Conservation (phyloP, 257 asterid genomes). For the Leonotis leonurus region DNA sequence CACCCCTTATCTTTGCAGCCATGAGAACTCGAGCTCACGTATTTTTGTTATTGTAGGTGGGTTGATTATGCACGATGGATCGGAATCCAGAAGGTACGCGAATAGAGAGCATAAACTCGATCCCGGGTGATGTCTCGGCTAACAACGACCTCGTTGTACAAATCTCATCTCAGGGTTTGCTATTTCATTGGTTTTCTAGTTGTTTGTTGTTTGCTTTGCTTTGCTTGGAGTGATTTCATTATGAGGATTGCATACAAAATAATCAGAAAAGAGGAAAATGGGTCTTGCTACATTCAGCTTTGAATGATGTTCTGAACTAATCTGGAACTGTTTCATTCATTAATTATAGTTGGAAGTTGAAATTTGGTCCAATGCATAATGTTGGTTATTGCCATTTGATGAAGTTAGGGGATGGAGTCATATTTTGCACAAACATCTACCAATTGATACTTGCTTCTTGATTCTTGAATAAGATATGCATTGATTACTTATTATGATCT, state of each 20-base stretch:
- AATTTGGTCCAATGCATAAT: too few relatives aligned
- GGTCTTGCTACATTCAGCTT: neutral
- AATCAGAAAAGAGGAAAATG: neutral
- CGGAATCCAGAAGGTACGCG: slow-evolving; percentile 69
- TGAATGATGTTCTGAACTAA: neutral
- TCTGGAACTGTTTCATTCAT: neutral
- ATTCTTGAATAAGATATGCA: too few relatives aligned
- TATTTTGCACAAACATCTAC: too few relatives aligned
- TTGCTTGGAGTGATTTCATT: neutral
- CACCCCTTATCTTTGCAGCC: too few relatives aligned
- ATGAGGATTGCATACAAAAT: neutral
- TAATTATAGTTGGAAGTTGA: too few relatives aligned
- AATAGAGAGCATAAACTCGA: slow-evolving; percentile 20
- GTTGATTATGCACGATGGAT: slow-evolving; percentile 91
- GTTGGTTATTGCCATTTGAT: too few relatives aligned
- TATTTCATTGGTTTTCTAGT: slow-evolving; percentile 3
- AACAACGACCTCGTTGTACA: neutral
- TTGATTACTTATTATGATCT: too few relatives aligned
- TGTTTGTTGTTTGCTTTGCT: too few relatives aligned
- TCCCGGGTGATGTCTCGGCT: neutral
- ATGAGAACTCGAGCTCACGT: neutral
- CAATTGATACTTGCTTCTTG: too few relatives aligned
- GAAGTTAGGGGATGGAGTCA: too few relatives aligned
- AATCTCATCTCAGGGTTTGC: neutral
- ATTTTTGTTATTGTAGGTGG: slow-evolving; percentile 55